Conservation (phyloP, 495 filamentous ascomycete species). For the Neurospora pannonica region DNA sequence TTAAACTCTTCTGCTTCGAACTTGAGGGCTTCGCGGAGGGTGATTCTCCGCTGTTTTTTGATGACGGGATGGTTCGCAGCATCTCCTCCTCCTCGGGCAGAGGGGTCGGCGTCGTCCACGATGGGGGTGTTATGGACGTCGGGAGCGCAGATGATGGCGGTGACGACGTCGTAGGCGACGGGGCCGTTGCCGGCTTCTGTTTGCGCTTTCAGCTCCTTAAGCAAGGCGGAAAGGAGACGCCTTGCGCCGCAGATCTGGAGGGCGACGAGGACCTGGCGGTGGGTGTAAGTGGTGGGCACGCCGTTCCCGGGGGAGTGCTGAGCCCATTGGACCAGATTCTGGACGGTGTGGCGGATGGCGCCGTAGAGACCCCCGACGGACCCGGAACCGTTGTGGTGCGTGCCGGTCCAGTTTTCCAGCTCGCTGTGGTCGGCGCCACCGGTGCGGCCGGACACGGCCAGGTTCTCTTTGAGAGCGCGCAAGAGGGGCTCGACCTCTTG, state of each 20-base stretch:
- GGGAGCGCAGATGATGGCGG: slow-evolving; percentile 64
- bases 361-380: slow-evolving; percentile 50
- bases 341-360: slow-evolving; percentile 56
- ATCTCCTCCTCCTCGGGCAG: slow-evolving; percentile 14
- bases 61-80: slow-evolving; percentile 8
- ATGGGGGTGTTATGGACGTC: slow-evolving; percentile 30
- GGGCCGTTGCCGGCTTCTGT: slow-evolving; percentile 43
- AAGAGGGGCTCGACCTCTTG: slow-evolving; percentile 66
- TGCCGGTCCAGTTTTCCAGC: slow-evolving; percentile 62
- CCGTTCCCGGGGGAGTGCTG: slow-evolving; percentile 52
- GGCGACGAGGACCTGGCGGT: slow-evolving; percentile 59
- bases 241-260: slow-evolving; percentile 62
- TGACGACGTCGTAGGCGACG: slow-evolving; percentile 64
- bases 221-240: slow-evolving; percentile 48
- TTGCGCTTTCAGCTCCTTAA: slow-evolving; percentile 58
- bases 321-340: slow-evolving; percentile 64
- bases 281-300: slow-evolving; percentile 67
- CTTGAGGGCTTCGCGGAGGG: slow-evolving; percentile 64
- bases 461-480: slow-evolving; percentile 57
- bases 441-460: slow-evolving; percentile 53
- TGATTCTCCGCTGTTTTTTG: slow-evolving; percentile 21
- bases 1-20: slow-evolving; percentile 53
- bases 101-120: slow-evolving; percentile 12
- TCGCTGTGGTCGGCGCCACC: slow-evolving; percentile 60
- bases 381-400: slow-evolving; percentile 16